Evolutionary conservation across 306 rosid genomes (phyloP).

Genomic region (cucumber (Cucumis sativus)): DNA sequence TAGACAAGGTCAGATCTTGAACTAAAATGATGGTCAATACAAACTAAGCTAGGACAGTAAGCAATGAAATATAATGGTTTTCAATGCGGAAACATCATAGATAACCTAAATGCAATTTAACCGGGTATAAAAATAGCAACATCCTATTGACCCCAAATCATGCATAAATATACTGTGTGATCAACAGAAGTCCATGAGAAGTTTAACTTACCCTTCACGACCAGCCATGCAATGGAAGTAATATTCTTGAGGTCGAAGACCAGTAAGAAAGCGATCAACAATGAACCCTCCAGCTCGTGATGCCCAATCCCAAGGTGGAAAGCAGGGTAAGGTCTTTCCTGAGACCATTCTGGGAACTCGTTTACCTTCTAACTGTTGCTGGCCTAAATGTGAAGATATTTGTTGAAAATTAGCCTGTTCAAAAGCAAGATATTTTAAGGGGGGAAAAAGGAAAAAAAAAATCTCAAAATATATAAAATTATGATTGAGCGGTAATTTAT

Average conservation of each 20-base stretch:
- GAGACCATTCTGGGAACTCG: constrained; percentile 98
- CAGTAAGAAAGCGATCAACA: constrained; percentile 90
- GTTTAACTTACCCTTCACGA: constrained; percentile 73
- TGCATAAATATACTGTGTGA: neutral
- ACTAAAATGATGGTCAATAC: neutral
- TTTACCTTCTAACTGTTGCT: constrained; percentile 90
- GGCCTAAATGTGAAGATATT: constrained; percentile 89
- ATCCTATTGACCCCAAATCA: neutral
- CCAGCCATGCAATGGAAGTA: constrained; percentile 99
- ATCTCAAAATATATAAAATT: neutral
- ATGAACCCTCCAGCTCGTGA: constrained; percentile 90
- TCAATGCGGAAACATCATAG: neutral
- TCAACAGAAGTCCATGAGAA: constrained; percentile 8
- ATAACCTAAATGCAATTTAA: neutral
- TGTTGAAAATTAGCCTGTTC: constrained; percentile 91
- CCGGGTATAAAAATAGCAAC: neutral
- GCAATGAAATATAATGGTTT: neutral
- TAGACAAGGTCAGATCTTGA: neutral
- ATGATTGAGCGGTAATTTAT: neutral
- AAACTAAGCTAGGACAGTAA: neutral
- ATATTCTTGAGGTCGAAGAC: constrained; percentile 87
- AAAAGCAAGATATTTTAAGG: constrained; percentile 9
- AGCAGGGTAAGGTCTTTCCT: constrained; percentile 90
- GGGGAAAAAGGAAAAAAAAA: neutral
- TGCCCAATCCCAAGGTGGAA: constrained; percentile 94